Conservation (phyloP, 495 filamentous ascomycete species). For the Oidiodendron maius region DNA sequence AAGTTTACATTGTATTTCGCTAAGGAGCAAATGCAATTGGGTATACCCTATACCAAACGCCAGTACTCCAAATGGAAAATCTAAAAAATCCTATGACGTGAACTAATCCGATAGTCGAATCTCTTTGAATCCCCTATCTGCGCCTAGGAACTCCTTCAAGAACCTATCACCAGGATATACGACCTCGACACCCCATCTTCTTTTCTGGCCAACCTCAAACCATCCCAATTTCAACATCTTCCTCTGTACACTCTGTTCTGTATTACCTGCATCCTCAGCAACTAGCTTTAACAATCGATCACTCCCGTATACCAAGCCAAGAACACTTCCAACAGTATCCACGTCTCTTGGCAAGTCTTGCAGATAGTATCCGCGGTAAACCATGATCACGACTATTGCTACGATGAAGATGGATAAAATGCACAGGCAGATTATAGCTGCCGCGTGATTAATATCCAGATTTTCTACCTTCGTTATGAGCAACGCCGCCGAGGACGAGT, state of each 20-base stretch:
- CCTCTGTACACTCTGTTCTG: not conserved
- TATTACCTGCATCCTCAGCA: not conserved
- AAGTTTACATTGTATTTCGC: no score
- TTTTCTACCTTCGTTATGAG: slow-evolving; percentile 24
- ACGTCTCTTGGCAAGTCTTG: slow-evolving; percentile 11
- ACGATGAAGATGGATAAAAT: slow-evolving; percentile 31
- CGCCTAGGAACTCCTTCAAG: not conserved
- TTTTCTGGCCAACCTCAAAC: not conserved
- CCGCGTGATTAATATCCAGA: slow-evolving; percentile 26
- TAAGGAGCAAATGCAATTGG: no score
- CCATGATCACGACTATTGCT: slow-evolving; percentile 21
- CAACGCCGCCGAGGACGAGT: not conserved
- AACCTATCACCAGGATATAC: not conserved
- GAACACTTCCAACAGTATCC: slow-evolving; percentile 19
- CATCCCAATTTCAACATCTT: not conserved
- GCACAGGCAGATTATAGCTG: slow-evolving; percentile 30
- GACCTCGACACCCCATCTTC: not conserved
- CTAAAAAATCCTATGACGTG: no score
- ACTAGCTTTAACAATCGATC: slow-evolving; percentile 8
- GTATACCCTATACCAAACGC: no score
- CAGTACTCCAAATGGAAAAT: no score
- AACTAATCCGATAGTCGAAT: not conserved
- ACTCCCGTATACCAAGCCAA: slow-evolving; percentile 19
- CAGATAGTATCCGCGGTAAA: slow-evolving; percentile 7
- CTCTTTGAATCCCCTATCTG: slow-evolving; percentile 1